These are phyloP conservation scores for Psilocybe sp. DNA, from an alignment of 768 basidiomycete species.

Conservation along the genomic window DNA sequence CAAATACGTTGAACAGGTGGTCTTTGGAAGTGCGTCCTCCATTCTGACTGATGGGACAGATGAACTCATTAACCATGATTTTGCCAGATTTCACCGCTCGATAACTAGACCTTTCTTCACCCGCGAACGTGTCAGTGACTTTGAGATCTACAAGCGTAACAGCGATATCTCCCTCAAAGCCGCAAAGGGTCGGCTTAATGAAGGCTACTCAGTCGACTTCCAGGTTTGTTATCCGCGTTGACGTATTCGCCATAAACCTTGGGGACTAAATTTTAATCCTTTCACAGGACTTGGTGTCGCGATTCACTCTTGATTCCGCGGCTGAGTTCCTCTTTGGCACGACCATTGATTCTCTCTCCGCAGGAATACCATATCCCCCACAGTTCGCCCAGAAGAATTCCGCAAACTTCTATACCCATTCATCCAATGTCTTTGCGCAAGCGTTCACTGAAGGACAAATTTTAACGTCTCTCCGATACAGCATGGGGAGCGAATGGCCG, in stretches of 20 bases:
- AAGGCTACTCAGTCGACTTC: constrained; percentile 54
- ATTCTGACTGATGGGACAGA: no score
- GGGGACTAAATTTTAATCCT: neutral
- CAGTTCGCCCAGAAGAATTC: constrained; percentile 22
- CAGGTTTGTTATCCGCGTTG: constrained; percentile 34
- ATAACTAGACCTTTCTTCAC: constrained; percentile 72
- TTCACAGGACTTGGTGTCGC: constrained; percentile 35
- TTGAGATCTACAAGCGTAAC: constrained; percentile 59
- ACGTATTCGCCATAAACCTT: neutral
- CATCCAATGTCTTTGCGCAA: constrained; percentile 40
- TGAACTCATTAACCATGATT: neutral
- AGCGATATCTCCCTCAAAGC: constrained; percentile 43
- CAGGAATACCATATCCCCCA: constrained; percentile 50
- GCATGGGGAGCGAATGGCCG: constrained; percentile 34
- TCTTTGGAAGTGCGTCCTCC: constrained; percentile 60
- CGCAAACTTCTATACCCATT: constrained; percentile 26
- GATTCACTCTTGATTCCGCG: constrained; percentile 62
- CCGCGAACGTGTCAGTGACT: constrained; percentile 55
- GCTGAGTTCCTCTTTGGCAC: constrained; percentile 57
- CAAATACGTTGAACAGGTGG: constrained; percentile 35
- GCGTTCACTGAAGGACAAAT: constrained; percentile 50
- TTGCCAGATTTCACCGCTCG: constrained; percentile 49
- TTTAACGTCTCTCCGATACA: constrained; percentile 32
- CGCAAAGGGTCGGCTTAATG: constrained; percentile 40
- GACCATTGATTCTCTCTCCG: constrained; percentile 43